Evolutionary conservation across 345 rosid species (phyloP), one percentile per base, ranked within the genome.

Genomic region (Rhodamnia argentea): DNA sequence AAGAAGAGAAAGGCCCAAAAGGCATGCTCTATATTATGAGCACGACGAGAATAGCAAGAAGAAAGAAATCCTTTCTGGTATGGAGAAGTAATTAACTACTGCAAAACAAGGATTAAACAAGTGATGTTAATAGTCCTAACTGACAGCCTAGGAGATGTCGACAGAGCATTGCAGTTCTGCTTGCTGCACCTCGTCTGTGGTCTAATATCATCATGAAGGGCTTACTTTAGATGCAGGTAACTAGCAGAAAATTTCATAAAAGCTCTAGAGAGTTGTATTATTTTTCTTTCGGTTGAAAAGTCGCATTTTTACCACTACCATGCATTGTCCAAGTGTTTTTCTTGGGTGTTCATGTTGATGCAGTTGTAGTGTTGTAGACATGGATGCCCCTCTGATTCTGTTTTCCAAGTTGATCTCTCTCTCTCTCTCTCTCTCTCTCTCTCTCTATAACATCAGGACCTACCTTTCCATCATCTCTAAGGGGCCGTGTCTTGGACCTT

Each of bases 11-110:
- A 89, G 91, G 89, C 90, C 32, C 95, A 93, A 86, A 94, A 92
- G 93, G 93, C 91, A 18, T 95, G 98, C 87, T 90, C 96, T 64
- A 89, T 95, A 88, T 88, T 94, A 92, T 95, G 94, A 87, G 85
- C 87, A 42, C 11, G 37, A 53, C 12, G 56, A 83, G 84, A 47
- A 8, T 47, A 53, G 57, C 84, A 52, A 42, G 14, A 83, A 83
- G 59, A 70, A 32, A 37, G 26, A 70, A 70, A 70, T 70, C 20
- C 81, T 70, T 37, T 37, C 47, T 70, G 78, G 26, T 18, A 70
- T 70, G 81, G 26, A 37, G 47, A 18, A 32, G 47, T 70, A 70
- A 42, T 70, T 70, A 70, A 20, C 40, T 70, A 70, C 81, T 1
- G 26, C 81, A 70, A 64, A 70, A 70, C 78, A 70, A 70, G 81